phyloP scores from a whole-genome alignment of 1,139 yeast genomes.

The Pichia sp. region DNA sequence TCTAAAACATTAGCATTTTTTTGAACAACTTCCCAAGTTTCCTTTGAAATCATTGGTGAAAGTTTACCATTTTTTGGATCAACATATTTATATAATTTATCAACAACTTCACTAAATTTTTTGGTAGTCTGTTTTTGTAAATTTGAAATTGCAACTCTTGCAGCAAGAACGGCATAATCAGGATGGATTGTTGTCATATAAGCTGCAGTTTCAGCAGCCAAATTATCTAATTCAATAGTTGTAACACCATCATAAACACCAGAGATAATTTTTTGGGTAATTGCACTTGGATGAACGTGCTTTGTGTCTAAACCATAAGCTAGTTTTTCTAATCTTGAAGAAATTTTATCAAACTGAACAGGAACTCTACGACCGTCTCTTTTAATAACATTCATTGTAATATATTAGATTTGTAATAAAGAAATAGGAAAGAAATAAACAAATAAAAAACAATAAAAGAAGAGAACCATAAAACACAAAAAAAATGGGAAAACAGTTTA shows the following conservation, averaged over 20 bases:
- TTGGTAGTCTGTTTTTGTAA: conserved; percentile 91
- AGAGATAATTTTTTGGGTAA: conserved; percentile 51
- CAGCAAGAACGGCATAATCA: conserved; percentile 90
- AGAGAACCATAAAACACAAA: not conserved
- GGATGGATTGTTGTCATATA: conserved; percentile 96
- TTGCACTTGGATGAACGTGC: conserved; percentile 55
- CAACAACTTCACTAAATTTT: conserved; percentile 74
- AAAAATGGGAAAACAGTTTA: not conserved
- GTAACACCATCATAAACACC: conserved; percentile 87
- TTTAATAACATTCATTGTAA: conserved; percentile 44
- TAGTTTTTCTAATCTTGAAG: conserved; percentile 32
- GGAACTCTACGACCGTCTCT: conserved; percentile 59
- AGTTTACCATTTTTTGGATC: conserved; percentile 67
- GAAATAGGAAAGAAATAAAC: not conserved
- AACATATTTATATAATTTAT: conserved; percentile 57
- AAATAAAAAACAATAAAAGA: not conserved
- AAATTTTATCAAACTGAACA: conserved; percentile 42
- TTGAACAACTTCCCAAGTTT: conserved; percentile 40
- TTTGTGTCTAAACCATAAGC: conserved; percentile 55
- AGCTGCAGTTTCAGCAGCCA: conserved; percentile 97
- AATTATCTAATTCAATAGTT: conserved; percentile 83
- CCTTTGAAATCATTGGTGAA: conserved; percentile 55
- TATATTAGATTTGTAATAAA: too few species aligned
- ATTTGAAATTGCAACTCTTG: conserved; percentile 87
- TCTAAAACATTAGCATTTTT: conserved; percentile 44